phyloP scores from a whole-genome alignment of 2,329 filamentous ascomycete genomes.

The Aspergillus tamarii region DNA sequence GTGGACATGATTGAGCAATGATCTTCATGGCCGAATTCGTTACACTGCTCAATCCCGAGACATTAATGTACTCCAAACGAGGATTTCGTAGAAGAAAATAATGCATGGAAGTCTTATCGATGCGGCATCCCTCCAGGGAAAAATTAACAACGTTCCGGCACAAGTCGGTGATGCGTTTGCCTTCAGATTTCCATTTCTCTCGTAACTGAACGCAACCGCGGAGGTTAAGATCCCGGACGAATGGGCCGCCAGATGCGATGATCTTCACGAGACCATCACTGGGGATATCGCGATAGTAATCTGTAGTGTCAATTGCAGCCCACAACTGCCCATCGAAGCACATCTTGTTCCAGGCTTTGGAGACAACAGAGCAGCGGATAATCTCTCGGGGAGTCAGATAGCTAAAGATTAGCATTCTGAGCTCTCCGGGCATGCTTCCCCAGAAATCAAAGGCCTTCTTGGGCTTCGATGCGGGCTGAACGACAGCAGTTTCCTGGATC shows the following conservation, averaged over 20 bases:
- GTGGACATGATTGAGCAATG: conserved; percentile 77
- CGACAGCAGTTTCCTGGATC: conserved; percentile 22
- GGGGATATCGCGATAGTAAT: conserved; percentile 86
- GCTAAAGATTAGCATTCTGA: conserved; percentile 75
- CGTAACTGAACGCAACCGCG: conserved; percentile 88
- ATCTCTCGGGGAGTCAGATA: conserved; percentile 80
- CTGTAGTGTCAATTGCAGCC: conserved; percentile 79
- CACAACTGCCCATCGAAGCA: conserved; percentile 97
- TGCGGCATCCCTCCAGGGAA: conserved; percentile 85
- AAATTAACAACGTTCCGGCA: conserved; percentile 87
- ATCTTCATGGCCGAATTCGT: conserved; percentile 86
- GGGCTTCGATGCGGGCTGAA: conserved; percentile 31
- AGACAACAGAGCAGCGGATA: conserved; percentile 75
- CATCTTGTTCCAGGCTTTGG: conserved; percentile 74
- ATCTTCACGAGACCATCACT: conserved; percentile 82
- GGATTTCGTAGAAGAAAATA: conserved; percentile 79
- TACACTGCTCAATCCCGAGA: conserved; percentile 75
- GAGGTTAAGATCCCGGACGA: conserved; percentile 87
- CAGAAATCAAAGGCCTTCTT: conserved; percentile 69
- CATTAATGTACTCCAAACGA: conserved; percentile 78
- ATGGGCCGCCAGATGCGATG: conserved; percentile 82
- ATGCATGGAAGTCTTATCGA: conserved; percentile 76
- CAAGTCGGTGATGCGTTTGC: conserved; percentile 69
- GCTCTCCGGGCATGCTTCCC: conserved; percentile 78
- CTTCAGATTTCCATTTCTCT: conserved; percentile 75